These are phyloP conservation scores for Ogataea hybrid DNA, from an alignment of 1,139 yeast species.

Conservation along the genomic window DNA sequence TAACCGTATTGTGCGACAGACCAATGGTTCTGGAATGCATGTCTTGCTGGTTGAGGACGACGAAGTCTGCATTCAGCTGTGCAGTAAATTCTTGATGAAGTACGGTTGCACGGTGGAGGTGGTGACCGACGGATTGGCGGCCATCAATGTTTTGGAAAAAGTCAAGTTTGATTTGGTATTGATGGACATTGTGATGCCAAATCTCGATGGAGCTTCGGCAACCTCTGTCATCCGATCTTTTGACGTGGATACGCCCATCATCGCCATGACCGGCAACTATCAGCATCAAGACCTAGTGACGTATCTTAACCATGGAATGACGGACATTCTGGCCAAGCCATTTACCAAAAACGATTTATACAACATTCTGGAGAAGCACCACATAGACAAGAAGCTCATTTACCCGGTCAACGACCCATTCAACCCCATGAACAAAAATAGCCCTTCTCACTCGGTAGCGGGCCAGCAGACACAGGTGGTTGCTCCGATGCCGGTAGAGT, in stretches of 20 bases:
- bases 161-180: constrained; percentile 77
- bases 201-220: constrained; percentile 91
- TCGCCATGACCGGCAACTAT: constrained; percentile 92
- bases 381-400: constrained; percentile 28
- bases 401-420: constrained; percentile 23
- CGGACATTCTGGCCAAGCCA: constrained; percentile 89
- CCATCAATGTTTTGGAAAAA: constrained; percentile 76
- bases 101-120: constrained; percentile 93
- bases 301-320: constrained; percentile 85
- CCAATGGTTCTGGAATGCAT: constrained; percentile 46
- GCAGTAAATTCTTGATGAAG: constrained; percentile 74
- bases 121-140: constrained; percentile 88
- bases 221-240: constrained; percentile 81
- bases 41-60: constrained; percentile 87
- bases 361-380: constrained; percentile 68
- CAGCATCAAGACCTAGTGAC: constrained; percentile 78
- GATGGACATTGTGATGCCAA: constrained; percentile 95
- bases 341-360: constrained; percentile 83
- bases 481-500: constrained; percentile 2
- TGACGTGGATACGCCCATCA: constrained; percentile 82
- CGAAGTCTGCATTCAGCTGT: constrained; percentile 73
- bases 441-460: background rate
- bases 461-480: background rate
- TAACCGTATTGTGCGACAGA: constrained; percentile 26
- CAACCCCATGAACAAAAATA: constrained; percentile 14